Percentiles rank a stretch among this genome's conserved stretches.
These are phyloP conservation scores for Sporothrix luriei DNA, from an alignment of 2,329 filamentous ascomycete species.

Conservation along the genomic window DNA sequence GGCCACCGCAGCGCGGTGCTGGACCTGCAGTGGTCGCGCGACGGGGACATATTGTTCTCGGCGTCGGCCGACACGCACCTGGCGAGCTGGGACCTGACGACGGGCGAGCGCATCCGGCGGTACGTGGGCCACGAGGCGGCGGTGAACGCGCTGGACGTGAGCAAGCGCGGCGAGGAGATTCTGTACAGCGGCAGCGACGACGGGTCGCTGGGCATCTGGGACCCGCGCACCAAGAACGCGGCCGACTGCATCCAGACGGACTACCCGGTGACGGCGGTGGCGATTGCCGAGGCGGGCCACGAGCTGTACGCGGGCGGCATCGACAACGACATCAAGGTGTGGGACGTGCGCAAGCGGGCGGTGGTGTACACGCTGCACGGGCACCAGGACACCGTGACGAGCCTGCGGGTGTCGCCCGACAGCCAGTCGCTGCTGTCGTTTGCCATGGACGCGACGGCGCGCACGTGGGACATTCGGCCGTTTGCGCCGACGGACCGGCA, in stretches of 20 bases:
- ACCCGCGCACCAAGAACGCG: constrained; percentile 86
- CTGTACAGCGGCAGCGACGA: constrained; percentile 92
- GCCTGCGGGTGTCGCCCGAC: constrained; percentile 87
- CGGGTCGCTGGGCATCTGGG: constrained; percentile 92
- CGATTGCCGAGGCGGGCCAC: constrained; percentile 90
- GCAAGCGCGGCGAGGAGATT: constrained; percentile 85
- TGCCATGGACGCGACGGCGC: constrained; percentile 88
- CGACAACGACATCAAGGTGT: constrained; percentile 95
- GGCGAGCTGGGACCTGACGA: constrained; percentile 92
- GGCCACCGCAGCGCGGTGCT: constrained; percentile 91
- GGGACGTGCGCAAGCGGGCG: constrained; percentile 91
- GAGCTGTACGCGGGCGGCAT: constrained; percentile 94
- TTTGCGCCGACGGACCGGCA: constrained; percentile 88
- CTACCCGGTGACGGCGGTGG: constrained; percentile 88
- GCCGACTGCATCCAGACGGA: constrained; percentile 86
- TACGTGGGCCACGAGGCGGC: constrained; percentile 94
- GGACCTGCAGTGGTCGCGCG: constrained; percentile 94
- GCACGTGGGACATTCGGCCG: constrained; percentile 94
- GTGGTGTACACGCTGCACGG: constrained; percentile 85
- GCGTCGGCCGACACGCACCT: constrained; percentile 92
- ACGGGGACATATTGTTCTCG: constrained; percentile 86
- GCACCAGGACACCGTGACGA: constrained; percentile 90
- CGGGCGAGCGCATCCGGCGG: constrained; percentile 85
- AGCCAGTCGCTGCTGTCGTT: constrained; percentile 88
- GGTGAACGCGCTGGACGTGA: constrained; percentile 90